Evolutionary conservation across 163 green algal species (phyloP).

Genomic region (Chloroidium sp.): DNA sequence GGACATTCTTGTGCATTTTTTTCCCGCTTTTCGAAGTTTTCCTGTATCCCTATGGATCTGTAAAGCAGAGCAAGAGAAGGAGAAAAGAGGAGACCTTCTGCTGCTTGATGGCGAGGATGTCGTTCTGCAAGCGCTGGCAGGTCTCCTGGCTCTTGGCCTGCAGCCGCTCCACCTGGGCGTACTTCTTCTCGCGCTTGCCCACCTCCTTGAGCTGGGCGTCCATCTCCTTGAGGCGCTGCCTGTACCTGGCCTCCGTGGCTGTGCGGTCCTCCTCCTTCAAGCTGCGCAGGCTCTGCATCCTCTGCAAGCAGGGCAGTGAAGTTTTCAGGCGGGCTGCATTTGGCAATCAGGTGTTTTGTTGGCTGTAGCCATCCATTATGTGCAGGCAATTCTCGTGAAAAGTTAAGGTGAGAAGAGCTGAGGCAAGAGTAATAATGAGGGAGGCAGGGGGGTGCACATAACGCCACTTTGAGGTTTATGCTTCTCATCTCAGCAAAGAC

Average conservation of each 20-base stretch:
- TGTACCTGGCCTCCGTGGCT: slow-evolving; percentile 46
- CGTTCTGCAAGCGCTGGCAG: slow-evolving; percentile 46
- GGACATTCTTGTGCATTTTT: no score
- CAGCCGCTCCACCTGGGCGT: slow-evolving; percentile 53
- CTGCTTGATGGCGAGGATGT: slow-evolving; percentile 70
- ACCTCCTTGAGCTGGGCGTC: slow-evolving; percentile 49
- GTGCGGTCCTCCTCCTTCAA: slow-evolving; percentile 56
- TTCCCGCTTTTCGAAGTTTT: no score
- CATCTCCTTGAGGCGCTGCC: slow-evolving; percentile 37
- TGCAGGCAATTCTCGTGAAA: no score
- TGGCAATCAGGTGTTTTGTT: no score
- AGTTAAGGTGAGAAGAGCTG: no score
- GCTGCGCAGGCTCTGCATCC: slow-evolving; percentile 39
- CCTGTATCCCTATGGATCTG: no score
- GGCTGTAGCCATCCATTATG: no score
- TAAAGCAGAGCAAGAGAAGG: background rate
- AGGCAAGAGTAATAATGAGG: no score
- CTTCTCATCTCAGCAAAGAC: no score
- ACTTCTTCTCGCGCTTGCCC: slow-evolving; percentile 33
- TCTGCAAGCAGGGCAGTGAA: slow-evolving; percentile 8
- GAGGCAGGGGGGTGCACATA: no score
- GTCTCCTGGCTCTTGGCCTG: slow-evolving; percentile 26
- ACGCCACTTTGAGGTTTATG: no score
- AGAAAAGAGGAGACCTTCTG: slow-evolving; percentile 45
- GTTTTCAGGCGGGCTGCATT: no score